Base-by-base conservation (phyloP, 2,329 filamentous ascomycete genomes). In the Mariannaea sp. region DNA sequence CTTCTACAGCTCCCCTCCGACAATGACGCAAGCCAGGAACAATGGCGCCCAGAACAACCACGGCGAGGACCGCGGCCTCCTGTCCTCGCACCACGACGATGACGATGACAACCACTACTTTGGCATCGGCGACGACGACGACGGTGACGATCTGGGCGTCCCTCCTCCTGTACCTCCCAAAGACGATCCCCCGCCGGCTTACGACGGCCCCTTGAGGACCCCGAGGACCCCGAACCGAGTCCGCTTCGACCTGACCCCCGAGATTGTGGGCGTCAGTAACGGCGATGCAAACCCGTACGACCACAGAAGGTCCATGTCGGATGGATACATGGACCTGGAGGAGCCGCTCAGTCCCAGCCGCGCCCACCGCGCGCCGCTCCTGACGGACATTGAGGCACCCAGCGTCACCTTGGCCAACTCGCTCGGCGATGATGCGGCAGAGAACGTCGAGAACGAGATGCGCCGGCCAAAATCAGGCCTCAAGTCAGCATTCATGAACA, bases 401-500 rank as follows among this genome's bases (percentile, higher is more conserved):
- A 89, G 88, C 56, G 86, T 83, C 13, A 67, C 90, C 9, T 75
- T 96, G 41, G 90, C 81, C 79, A 75, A 87, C 73, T 61, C 71
- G 5, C 71, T 71, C 65, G 74, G 74, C 59, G 22, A 24, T 24
- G 22, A 24, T 48, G 58, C 59, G 5, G 63, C 63, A 20, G 63
- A 75, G 35, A 79, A 78, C 73, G 80, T 78, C 5, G 78, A 81
- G 63, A 74, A 77, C 27, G 82, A 86, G 68, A 77, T 79, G 50
- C 67, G 68, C 33, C 81, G 92, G 51, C 92, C 93, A 40, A 93
- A 93, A 75, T 96, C 90, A 53, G 88, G 89, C 5, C 81, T 97
- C 75, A 80, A 83, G 57, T 90, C 88, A 70, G 93, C 94, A 3
- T 97, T 99, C 64, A 96, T 97, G 92, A 99, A 99, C 75, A 99